These are phyloP conservation scores for Lichtheimia corymbifera DNA, from an alignment of 371 early-diverging fungal species.

Conservation along the genomic window DNA sequence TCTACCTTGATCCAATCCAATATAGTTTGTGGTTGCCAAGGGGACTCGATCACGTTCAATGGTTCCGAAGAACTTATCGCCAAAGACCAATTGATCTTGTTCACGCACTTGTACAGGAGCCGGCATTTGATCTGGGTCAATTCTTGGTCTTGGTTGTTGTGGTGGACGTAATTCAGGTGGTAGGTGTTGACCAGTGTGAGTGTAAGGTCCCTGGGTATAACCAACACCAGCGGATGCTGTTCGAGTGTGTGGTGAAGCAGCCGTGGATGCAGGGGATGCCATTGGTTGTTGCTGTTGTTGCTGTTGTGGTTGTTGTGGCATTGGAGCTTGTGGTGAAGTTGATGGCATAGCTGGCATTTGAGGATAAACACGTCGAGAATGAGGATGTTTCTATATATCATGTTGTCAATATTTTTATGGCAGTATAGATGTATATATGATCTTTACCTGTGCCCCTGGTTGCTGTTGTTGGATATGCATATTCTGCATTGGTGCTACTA, in stretches of 20 bases:
- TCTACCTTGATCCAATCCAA: constrained; percentile 87
- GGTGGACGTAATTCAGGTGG: constrained; percentile 41
- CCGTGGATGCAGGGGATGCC: constrained; percentile 5
- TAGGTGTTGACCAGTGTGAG: constrained; percentile 33
- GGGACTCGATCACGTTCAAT: constrained; percentile 74
- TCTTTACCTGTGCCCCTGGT: neutral
- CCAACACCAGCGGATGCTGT: constrained; percentile 37
- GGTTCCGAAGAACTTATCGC: constrained; percentile 74
- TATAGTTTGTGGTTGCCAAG: constrained; percentile 82
- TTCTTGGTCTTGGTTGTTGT: constrained; percentile 64
- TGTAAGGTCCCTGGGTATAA: constrained; percentile 37
- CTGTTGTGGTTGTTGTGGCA: constrained; percentile 20
- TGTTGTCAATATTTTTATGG: neutral
- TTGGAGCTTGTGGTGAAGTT: constrained; percentile 8
- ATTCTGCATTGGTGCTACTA: constrained; percentile 32
- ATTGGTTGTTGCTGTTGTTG: constrained; percentile 14
- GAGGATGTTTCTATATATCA: constrained; percentile 1
- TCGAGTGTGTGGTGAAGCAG: constrained; percentile 8
- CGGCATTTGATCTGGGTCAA: constrained; percentile 96
- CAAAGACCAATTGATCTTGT: constrained; percentile 75
- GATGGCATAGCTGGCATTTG: constrained; percentile 31
- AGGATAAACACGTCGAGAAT: constrained; percentile 42
- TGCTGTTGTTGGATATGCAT: constrained; percentile 30
- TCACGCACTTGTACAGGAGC: constrained; percentile 89
- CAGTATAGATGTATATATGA: neutral